A percentile compares a stretch with the other conserved stretches of the same genome.
Conservation (phyloP, 2,329 filamentous ascomycete species). For the Hymenoscyphus infarciens region DNA sequence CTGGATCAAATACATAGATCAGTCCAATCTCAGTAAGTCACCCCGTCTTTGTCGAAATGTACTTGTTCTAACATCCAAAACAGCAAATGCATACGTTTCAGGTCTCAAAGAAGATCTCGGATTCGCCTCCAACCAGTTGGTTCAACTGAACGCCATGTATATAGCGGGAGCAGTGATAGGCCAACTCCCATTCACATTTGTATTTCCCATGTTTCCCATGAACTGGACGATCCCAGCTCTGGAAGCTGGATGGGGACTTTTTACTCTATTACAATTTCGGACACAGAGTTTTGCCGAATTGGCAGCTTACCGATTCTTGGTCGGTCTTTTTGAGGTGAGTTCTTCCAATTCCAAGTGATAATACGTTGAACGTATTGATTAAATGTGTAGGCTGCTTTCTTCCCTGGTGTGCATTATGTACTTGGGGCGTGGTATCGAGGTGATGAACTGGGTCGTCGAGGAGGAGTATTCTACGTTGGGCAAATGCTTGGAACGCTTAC, state of each 20-base stretch:
- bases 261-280: slow-evolving; percentile 30
- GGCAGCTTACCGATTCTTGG: slow-evolving; percentile 51
- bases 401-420: slow-evolving; percentile 37
- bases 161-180: slow-evolving; percentile 28
- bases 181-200: slow-evolving; percentile 29
- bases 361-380: background rate
- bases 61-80: slow-evolving; percentile 3
- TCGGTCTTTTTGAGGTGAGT: slow-evolving; percentile 48
- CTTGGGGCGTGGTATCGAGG: slow-evolving; percentile 38
- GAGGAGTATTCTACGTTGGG: slow-evolving; percentile 28
- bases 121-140: slow-evolving; percentile 50
- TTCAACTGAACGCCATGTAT: slow-evolving; percentile 29
- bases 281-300: slow-evolving; percentile 47
- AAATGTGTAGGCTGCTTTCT: slow-evolving; percentile 32
- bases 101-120: slow-evolving; percentile 40
- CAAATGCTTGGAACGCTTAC: slow-evolving; percentile 29
- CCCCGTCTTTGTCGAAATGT: slow-evolving; percentile 2
- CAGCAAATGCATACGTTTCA: slow-evolving; percentile 35
- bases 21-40: slow-evolving; percentile 27
- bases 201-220: slow-evolving; percentile 32
- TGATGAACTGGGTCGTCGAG: slow-evolving; percentile 30
- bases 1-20: slow-evolving; percentile 41
- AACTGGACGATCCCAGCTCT: slow-evolving; percentile 29
- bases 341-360: background rate
- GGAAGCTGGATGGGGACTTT: slow-evolving; percentile 30